Conservation (phyloP, 23 red algal genomes). For the Gracilaria gracilis region DNA sequence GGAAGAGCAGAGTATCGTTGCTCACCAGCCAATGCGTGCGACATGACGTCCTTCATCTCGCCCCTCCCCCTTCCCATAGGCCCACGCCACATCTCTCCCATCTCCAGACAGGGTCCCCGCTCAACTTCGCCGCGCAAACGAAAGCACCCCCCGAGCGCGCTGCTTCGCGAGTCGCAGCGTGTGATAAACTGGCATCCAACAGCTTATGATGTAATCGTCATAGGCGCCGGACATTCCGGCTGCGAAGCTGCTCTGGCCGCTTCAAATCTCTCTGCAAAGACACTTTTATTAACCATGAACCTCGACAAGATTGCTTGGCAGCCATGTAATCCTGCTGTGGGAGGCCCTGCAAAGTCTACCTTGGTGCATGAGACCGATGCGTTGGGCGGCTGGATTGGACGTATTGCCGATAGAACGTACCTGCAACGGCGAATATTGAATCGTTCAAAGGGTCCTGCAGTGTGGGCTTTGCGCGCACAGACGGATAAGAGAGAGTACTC, state of each 20-base stretch:
- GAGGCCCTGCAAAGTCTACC: constrained; percentile 97
- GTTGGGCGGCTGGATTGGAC: constrained; percentile 95
- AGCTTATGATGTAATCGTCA: constrained; percentile 93
- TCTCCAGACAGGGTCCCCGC: not conserved
- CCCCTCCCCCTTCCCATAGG: not conserved
- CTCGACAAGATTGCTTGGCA: constrained; percentile 97
- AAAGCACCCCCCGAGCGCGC: not conserved
- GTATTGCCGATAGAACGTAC: constrained; percentile 94
- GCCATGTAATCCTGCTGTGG: constrained; percentile 98
- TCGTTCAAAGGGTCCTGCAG: constrained; percentile 93
- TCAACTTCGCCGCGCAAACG: not conserved
- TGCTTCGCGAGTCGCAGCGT: not conserved
- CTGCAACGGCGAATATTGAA: constrained; percentile 98
- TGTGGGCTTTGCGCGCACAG: constrained; percentile 98
- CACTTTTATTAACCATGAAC: constrained; percentile 88
- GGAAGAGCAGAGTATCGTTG: no score
- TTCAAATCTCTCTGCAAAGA: constrained; percentile 82
- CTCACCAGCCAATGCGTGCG: not conserved
- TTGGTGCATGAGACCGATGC: constrained; percentile 98
- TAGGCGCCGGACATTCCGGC: constrained; percentile 96
- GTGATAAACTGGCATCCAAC: constrained; percentile 59
- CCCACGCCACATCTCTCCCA: not conserved
- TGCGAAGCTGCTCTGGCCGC: constrained; percentile 94
- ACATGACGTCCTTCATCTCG: not conserved
- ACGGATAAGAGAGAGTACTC: constrained; percentile 98